Conservation (phyloP, 257 asterid genomes). For the Cynanchum wilfordii region DNA sequence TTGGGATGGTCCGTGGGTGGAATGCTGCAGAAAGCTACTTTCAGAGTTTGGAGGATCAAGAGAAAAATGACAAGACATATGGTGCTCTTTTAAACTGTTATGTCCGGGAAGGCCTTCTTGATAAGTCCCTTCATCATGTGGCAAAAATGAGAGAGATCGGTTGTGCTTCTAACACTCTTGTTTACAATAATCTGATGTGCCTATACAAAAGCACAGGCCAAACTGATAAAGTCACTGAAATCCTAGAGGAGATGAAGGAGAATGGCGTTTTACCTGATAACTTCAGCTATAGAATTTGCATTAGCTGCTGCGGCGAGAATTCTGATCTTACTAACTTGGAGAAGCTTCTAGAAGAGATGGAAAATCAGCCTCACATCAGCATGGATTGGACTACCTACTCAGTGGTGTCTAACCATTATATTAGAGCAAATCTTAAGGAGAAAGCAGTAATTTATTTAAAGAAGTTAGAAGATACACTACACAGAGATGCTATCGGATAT, state of each 20-base stretch:
- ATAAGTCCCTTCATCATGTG: constrained; percentile 44
- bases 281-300: constrained; percentile 57
- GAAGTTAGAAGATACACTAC: constrained; percentile 39
- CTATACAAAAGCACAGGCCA: constrained; percentile 44
- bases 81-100: constrained; percentile 58
- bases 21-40: constrained; percentile 51
- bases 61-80: constrained; percentile 45
- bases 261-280: constrained; percentile 42
- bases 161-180: constrained; percentile 36
- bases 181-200: constrained; percentile 60
- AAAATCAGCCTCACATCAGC: constrained; percentile 27
- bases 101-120: constrained; percentile 37
- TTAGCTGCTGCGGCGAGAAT: constrained; percentile 41
- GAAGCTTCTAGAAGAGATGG: constrained; percentile 53
- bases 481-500: constrained; percentile 41
- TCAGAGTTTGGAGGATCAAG: constrained; percentile 22
- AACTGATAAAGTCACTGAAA: constrained; percentile 39
- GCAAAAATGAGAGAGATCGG: constrained; percentile 46
- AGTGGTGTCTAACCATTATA: constrained; percentile 35
- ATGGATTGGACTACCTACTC: constrained; percentile 53
- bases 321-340: constrained; percentile 44
- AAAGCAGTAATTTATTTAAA: constrained; percentile 40
- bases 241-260: constrained; percentile 46
- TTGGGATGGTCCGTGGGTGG: constrained; percentile 48
- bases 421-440: constrained; percentile 39